A percentile compares a stretch with the other conserved stretches of the same genome.
Evolutionary conservation across 768 basidiomycete genomes (phyloP).

Genomic region (Multifurca ochricompacta): DNA sequence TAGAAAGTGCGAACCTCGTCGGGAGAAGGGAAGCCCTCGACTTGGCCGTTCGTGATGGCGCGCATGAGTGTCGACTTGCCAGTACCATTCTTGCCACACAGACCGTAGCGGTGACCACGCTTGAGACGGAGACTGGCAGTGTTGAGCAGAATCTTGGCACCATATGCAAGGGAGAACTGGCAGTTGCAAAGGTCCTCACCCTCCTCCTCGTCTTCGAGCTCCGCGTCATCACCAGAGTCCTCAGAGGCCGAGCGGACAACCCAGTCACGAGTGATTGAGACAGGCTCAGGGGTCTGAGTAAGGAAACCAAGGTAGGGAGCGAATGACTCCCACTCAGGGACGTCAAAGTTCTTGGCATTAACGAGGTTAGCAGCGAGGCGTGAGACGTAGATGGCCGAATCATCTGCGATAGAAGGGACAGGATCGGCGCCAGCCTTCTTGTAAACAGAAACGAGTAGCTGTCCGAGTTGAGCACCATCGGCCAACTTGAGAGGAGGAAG

Average conservation of each 20-base stretch:
- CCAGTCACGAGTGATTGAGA: conserved; percentile 71
- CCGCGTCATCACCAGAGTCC: conserved; percentile 58
- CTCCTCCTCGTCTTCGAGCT: conserved; percentile 86
- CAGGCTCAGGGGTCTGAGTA: conserved; percentile 54
- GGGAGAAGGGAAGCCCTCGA: conserved; percentile 97
- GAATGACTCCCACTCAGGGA: conserved; percentile 78
- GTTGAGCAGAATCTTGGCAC: conserved; percentile 97
- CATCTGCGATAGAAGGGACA: conserved; percentile 49
- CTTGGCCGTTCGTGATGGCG: conserved; percentile 90
- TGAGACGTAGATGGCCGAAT: conserved; percentile 60
- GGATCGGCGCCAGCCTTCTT: conserved; percentile 67
- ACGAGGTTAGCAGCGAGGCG: conserved; percentile 79
- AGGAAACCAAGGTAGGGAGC: conserved; percentile 69
- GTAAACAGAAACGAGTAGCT: conserved; percentile 68
- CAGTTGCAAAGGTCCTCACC: conserved; percentile 99
- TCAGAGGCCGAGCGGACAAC: conserved; percentile 84
- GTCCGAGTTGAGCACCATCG: conserved; percentile 58
- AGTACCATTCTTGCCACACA: conserved; percentile 97
- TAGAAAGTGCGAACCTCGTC: conserved; percentile 98
- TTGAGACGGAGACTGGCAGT: conserved; percentile 95
- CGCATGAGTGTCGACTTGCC: conserved; percentile 95
- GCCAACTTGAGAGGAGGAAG: conserved; percentile 77
- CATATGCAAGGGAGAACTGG: conserved; percentile 97
- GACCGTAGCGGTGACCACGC: conserved; percentile 97
- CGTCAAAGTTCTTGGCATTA: conserved; percentile 88